phyloP scores from a whole-genome alignment of 2,329 filamentous ascomycete genomes.

The Tolypocladium sp. region DNA sequence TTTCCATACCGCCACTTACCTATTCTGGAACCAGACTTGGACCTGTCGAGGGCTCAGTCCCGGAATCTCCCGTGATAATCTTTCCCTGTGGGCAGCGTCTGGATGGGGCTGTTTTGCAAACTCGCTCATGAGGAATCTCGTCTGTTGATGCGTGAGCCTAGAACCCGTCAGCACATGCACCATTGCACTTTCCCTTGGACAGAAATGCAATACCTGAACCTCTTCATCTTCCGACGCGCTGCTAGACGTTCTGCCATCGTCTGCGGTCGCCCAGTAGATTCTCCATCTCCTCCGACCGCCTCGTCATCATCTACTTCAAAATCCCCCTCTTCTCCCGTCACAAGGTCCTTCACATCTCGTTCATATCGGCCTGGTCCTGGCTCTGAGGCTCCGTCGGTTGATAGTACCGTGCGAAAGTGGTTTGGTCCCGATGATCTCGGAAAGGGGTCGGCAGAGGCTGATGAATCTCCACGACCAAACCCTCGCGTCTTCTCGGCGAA shows the following conservation, averaged over 20 bases:
- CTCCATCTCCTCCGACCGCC: slow-evolving; percentile 34
- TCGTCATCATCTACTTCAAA: slow-evolving; percentile 49
- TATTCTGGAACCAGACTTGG: slow-evolving; percentile 97
- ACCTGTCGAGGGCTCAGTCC: slow-evolving; percentile 87
- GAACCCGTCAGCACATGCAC: slow-evolving; percentile 21
- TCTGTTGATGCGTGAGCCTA: slow-evolving; percentile 91
- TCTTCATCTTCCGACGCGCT: slow-evolving; percentile 62
- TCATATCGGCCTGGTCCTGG: slow-evolving; percentile 19
- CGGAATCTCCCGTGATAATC: slow-evolving; percentile 81
- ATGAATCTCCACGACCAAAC: background rate
- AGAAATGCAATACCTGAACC: slow-evolving; percentile 51
- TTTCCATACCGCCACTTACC: slow-evolving; percentile 43
- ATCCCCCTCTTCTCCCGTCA: slow-evolving; percentile 40
- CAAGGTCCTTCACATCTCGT: slow-evolving; percentile 24
- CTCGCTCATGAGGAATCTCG: slow-evolving; percentile 94
- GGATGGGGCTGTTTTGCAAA: slow-evolving; percentile 92
- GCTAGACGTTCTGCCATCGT: slow-evolving; percentile 48
- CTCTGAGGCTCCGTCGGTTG: slow-evolving; percentile 16
- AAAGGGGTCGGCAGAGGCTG: background rate
- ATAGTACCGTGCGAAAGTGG: background rate
- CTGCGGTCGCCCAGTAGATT: slow-evolving; percentile 30
- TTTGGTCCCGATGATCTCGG: slow-evolving; percentile 1
- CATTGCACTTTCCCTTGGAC: too few relatives aligned
- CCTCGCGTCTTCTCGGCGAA: background rate
- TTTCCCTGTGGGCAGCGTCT: slow-evolving; percentile 81